Evolutionary conservation across 2,329 filamentous ascomycete species (phyloP).

Genomic region (Trichophyton benhamiae): DNA sequence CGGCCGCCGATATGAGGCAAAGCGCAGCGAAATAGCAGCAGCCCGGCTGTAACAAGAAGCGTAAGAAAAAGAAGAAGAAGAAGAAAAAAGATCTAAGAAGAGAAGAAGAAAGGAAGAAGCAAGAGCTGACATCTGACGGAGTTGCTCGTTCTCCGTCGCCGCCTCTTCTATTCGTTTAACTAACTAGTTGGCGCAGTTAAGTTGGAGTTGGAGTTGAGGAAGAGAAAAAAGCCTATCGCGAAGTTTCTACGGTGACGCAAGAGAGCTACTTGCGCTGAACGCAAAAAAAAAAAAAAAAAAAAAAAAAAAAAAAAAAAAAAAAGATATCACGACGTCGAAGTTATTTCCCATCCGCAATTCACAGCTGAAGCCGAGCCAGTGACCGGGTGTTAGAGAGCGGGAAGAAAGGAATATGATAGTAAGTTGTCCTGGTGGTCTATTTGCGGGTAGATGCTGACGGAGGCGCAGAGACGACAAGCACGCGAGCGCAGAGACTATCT

Average conservation of each 20-base stretch:
- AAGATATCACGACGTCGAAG: background rate
- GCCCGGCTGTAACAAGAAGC: background rate
- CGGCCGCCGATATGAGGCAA: background rate
- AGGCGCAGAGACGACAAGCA: slow-evolving; percentile 52
- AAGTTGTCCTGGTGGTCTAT: background rate
- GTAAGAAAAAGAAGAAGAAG: background rate
- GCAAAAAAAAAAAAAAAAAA: no score
- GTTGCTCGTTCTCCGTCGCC: background rate
- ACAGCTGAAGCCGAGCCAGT: background rate
- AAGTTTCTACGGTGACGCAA: slow-evolving; percentile 3
- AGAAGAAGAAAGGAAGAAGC: background rate
- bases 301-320: background rate
- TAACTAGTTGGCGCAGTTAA: no score
- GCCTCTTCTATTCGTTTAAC: background rate
- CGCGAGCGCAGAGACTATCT: slow-evolving; percentile 77
- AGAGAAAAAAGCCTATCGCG: background rate
- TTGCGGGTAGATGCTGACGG: background rate
- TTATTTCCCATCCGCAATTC: background rate
- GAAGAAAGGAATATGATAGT: background rate
- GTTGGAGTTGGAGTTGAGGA: no score
- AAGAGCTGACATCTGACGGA: background rate
- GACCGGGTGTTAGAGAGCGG: background rate
- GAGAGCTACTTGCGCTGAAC: background rate
- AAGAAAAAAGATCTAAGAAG: background rate
- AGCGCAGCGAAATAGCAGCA: background rate